Base-by-base conservation (phyloP, 345 rosid genomes). In the Arabis alpina region DNA sequence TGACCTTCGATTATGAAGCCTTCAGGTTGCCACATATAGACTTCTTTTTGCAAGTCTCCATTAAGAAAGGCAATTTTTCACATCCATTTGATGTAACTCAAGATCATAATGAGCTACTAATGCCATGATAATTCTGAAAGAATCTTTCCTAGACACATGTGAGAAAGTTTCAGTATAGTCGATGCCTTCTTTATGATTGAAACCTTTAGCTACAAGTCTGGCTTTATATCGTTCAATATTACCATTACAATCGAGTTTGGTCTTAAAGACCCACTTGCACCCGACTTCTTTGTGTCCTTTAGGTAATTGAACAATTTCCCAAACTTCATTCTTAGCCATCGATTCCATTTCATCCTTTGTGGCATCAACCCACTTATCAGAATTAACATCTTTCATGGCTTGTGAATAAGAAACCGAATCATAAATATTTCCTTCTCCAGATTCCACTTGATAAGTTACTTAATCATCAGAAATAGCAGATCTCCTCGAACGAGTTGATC, bases 211-310 rank as follows among this genome's bases (percentile, higher is more conserved):
- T 37, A 69, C 32, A 58, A 69, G 42, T 57, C 32, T 37, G 3
- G 32, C 41, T 47, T 49, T 69, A 57, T n/a, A 1, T 27, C 19
- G 3, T 24, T 69, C 42, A 4, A 58, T 1, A 23, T 45, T 56
- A 8, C 47, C 40, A 24, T 57, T 24, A 24, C 6, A 69, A 2
- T 59, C 42, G 16, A 58, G 40, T 0, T 59, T 59, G 32, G 16
- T 39, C 50, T 48, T 70, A 36, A 37, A 69, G n/a, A 69, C 15
- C 73, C 41, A 58, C 30, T 37, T 69, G 10, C 23, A 58, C 41
- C 43, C 30, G 3, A 70, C 12, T 3, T 23, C 1, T 59, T 70
- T 48, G 30, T 39, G 30, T 48, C 51, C 32, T 58, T 69, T 7
- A 25, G 32, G 50, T 10, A 69, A 58, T 10, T 3, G 30, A 58